Evolutionary conservation across 352 stramenopile genomes (phyloP).

Genomic region (Globisporangium perplexum): DNA sequence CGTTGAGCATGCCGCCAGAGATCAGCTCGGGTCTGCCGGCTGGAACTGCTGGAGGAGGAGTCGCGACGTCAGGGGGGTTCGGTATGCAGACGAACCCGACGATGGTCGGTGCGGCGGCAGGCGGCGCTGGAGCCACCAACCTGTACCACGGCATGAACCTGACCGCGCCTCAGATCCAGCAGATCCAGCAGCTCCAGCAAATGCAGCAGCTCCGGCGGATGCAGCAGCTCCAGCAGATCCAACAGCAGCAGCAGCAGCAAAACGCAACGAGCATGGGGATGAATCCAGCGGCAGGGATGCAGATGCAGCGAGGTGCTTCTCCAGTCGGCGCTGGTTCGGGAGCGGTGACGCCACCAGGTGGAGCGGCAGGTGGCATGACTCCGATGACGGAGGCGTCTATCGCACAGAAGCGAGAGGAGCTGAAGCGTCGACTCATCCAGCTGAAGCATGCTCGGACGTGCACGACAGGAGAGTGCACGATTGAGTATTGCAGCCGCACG

Average conservation of each 20-base stretch:
- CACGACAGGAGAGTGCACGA: slow-evolving; percentile 56
- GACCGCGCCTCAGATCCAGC: slow-evolving; percentile 67
- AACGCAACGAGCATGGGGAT: slow-evolving; percentile 13
- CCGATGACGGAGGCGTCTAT: slow-evolving; percentile 79
- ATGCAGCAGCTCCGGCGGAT: slow-evolving; percentile 68
- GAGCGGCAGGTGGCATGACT: slow-evolving; percentile 40
- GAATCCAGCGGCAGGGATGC: slow-evolving; percentile 5
- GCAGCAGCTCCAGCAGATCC: slow-evolving; percentile 23
- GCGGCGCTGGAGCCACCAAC: slow-evolving; percentile 25
- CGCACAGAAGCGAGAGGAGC: slow-evolving; percentile 79
- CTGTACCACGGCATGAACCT: slow-evolving; percentile 80
- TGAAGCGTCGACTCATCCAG: slow-evolving; percentile 82
- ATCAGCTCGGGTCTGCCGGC: slow-evolving; percentile 37
- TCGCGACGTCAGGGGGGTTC: slow-evolving; percentile 26
- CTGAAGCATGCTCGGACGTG: slow-evolving; percentile 85
- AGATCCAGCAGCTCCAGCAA: slow-evolving; percentile 84
- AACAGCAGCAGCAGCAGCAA: slow-evolving; percentile 24
- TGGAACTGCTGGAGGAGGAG: slow-evolving; percentile 11
- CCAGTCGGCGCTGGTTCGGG: slow-evolving; percentile 12
- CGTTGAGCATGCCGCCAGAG: slow-evolving; percentile 70
- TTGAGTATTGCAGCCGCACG: slow-evolving; percentile 80
- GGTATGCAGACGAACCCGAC: slow-evolving; percentile 30
- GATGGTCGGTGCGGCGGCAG: slow-evolving; percentile 26
- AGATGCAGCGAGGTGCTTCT: slow-evolving; percentile 10
- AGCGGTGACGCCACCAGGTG: slow-evolving; percentile 20